Conservation (phyloP, 208 protist genomes). For the Blastocrithidia nonstop region DNA sequence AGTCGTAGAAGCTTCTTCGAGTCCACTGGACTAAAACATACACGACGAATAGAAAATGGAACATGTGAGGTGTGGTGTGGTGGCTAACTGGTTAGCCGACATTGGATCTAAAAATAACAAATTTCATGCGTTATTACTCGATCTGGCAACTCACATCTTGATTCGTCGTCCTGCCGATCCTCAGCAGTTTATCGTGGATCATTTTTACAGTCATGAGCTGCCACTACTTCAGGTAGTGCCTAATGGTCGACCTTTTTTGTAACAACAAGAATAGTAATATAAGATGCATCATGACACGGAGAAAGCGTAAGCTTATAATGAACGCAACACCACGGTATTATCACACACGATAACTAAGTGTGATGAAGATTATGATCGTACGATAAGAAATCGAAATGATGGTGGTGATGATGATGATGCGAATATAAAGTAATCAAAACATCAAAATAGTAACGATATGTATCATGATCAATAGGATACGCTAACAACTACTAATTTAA, state of each 20-base stretch:
- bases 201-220: slow-evolving; percentile 11
- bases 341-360: too few relatives aligned
- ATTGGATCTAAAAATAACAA: slow-evolving; percentile 5
- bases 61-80: not conserved
- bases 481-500: too few relatives aligned
- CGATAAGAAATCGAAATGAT: too few relatives aligned
- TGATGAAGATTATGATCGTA: too few relatives aligned
- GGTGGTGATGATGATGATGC: too few relatives aligned
- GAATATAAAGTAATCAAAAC: too few relatives aligned
- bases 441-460: too few relatives aligned
- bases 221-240: not conserved
- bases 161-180: slow-evolving; percentile 23
- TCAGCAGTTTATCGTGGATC: slow-evolving; percentile 34
- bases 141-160: slow-evolving; percentile 19
- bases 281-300: slow-evolving; percentile 1
- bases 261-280: not conserved
- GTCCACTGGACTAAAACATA: not conserved
- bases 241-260: not conserved
- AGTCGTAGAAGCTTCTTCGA: slow-evolving; percentile 3
- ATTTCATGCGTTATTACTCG: slow-evolving; percentile 15
- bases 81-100: not conserved
- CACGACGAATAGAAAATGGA: not conserved
- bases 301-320: not conserved
- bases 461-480: too few relatives aligned
- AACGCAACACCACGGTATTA: too few relatives aligned